These are phyloP conservation scores for Clarireedia monteithiana DNA, from an alignment of 2,329 filamentous ascomycete genomes.

Conservation along the genomic window DNA sequence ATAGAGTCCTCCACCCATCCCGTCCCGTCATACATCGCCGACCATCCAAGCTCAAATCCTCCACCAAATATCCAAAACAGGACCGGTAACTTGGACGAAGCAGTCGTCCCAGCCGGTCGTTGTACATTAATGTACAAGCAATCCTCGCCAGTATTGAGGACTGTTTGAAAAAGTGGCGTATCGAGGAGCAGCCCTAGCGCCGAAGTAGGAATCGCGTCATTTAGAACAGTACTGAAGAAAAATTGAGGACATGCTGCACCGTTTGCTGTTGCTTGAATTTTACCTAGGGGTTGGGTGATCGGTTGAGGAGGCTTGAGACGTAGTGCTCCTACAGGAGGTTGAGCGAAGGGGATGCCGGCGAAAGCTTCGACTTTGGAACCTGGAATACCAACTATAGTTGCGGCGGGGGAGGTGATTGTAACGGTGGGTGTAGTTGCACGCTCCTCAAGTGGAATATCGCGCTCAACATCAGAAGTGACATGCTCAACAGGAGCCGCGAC, in stretches of 20 bases:
- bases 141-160: conserved; percentile 51
- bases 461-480: not conserved
- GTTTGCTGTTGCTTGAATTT: conserved; percentile 48
- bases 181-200: conserved; percentile 44
- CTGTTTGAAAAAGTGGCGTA: conserved; percentile 48
- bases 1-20: conserved; percentile 40
- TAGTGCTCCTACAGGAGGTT: conserved; percentile 57
- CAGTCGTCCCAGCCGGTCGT: conserved; percentile 47
- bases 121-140: conserved; percentile 55
- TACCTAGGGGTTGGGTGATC: conserved; percentile 49
- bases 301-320: conserved; percentile 62
- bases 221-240: conserved; percentile 43
- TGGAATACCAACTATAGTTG: conserved; percentile 13
- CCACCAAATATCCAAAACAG: conserved; percentile 67
- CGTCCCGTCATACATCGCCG: conserved; percentile 44
- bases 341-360: conserved; percentile 64
- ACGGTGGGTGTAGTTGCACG: conserved; percentile 6
- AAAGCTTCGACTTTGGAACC: conserved; percentile 52
- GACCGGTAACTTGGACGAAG: conserved; percentile 53
- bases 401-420: conserved; percentile 10
- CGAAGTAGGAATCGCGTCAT: conserved; percentile 31
- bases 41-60: conserved; percentile 50
- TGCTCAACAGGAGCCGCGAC: not conserved
- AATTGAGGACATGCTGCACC: conserved; percentile 67
- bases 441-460: not conserved